Percentiles rank a stretch among this genome's conserved stretches.
These are phyloP conservation scores for Didymella pinodella DNA, from an alignment of 2,329 filamentous ascomycete species.

Conservation along the genomic window DNA sequence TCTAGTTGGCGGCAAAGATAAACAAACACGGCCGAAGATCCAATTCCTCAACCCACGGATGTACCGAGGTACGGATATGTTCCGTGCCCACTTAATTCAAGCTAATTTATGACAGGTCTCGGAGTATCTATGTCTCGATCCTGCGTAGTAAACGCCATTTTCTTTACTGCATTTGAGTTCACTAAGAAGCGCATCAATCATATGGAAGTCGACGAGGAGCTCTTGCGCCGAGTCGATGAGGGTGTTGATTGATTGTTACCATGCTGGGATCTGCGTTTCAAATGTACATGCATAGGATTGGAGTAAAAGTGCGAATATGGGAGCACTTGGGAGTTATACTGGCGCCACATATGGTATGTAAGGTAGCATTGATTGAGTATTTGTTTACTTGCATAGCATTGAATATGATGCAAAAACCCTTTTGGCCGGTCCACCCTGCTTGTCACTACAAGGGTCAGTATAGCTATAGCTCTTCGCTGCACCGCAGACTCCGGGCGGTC, in stretches of 20 bases:
- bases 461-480: too few relatives aligned
- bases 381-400: slow-evolving; percentile 24
- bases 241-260: slow-evolving; percentile 8
- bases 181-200: slow-evolving; percentile 69
- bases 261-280: slow-evolving; percentile 7
- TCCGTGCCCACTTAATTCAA: background rate
- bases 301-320: slow-evolving; percentile 26
- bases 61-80: slow-evolving; percentile 69
- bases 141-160: slow-evolving; percentile 84
- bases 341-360: slow-evolving; percentile 20
- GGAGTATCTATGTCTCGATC: slow-evolving; percentile 85
- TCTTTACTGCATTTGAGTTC: slow-evolving; percentile 88
- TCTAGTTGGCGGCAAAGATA: slow-evolving; percentile 71
- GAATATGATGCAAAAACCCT: slow-evolving; percentile 13
- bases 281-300: slow-evolving; percentile 37
- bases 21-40: slow-evolving; percentile 69
- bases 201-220: slow-evolving; percentile 49
- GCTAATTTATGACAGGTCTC: slow-evolving; percentile 56
- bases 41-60: slow-evolving; percentile 79
- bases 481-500: too few relatives aligned
- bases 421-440: background rate
- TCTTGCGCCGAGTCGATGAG: slow-evolving; percentile 40
- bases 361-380: slow-evolving; percentile 20
- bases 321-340: slow-evolving; percentile 10
- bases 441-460: too few relatives aligned